Percentiles rank a stretch among this genome's conserved stretches.
Conservation (phyloP, 805 yeast genomes). For the Ogataea paraovalis region DNA sequence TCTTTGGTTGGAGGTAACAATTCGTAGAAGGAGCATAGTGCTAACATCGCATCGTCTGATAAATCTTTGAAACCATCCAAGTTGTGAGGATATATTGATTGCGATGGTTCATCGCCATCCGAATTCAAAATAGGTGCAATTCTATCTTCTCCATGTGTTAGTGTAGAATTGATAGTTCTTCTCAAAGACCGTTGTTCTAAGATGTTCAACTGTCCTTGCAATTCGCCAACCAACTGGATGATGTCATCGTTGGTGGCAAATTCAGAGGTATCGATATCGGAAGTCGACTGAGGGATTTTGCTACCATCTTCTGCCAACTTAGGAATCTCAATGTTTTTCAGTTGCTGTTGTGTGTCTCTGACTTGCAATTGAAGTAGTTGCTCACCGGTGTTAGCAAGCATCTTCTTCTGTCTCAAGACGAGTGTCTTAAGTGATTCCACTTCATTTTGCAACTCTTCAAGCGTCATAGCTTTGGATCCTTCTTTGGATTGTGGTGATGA, state of each 20-base stretch:
- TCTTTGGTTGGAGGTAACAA: constrained; percentile 60
- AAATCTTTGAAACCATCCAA: constrained; percentile 48
- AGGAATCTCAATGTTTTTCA: constrained; percentile 23
- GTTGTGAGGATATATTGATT: constrained; percentile 53
- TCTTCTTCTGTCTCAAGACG: constrained; percentile 60
- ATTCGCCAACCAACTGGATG: constrained; percentile 80
- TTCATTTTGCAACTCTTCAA: constrained; percentile 36
- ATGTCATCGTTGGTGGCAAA: constrained; percentile 79
- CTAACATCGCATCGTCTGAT: constrained; percentile 41
- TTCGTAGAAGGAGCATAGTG: constrained; percentile 70
- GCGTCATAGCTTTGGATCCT: constrained; percentile 42
- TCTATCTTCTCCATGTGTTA: constrained; percentile 36
- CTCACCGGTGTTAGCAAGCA: constrained; percentile 75
- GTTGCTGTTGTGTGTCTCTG: constrained; percentile 38
- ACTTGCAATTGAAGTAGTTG: constrained; percentile 71
- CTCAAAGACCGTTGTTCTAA: constrained; percentile 74
- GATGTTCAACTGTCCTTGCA: constrained; percentile 80
- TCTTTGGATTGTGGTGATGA: constrained; percentile 35
- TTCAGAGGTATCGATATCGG: constrained; percentile 43
- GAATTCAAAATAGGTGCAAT: constrained; percentile 71
- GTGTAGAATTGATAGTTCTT: constrained; percentile 61
- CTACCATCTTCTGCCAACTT: constrained; percentile 18
- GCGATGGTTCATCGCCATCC: constrained; percentile 70
- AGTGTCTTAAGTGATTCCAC: constrained; percentile 48
- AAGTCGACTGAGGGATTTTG: not conserved